Conservation (phyloP, 306 rosid genomes). For the Gastrolobium bilobum region DNA sequence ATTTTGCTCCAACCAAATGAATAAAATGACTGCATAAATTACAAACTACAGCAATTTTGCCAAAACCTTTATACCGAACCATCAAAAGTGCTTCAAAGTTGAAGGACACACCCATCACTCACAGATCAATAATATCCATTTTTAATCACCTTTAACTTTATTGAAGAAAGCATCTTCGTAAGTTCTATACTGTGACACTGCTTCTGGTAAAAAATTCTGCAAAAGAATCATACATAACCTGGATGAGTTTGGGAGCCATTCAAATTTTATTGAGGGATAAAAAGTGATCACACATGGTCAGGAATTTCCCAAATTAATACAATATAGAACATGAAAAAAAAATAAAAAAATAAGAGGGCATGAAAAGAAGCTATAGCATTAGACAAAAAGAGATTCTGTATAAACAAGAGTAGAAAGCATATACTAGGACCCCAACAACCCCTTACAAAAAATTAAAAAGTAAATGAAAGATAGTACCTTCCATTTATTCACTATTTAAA, state of each 20-base stretch:
- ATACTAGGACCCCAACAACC: neutral
- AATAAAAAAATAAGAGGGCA: neutral
- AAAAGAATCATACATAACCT: conserved; percentile 40
- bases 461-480: neutral
- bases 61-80: conserved; percentile 26
- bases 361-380: conserved; percentile 32
- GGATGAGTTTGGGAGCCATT: conserved; percentile 42
- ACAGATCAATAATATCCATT: neutral
- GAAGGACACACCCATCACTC: conserved; percentile 24
- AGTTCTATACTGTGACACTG: conserved; percentile 56
- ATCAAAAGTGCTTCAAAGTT: conserved; percentile 22
- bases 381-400: conserved; percentile 15
- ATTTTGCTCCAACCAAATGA: conserved; percentile 8
- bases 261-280: conserved; percentile 11
- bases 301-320: conserved; percentile 14
- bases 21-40: neutral
- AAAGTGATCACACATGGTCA: conserved; percentile 3
- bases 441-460: conserved; percentile 1
- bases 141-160: conserved; percentile 68
- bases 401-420: neutral
- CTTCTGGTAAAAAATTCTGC: conserved; percentile 69
- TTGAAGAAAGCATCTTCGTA: conserved; percentile 75
- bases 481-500: conserved; percentile 31
- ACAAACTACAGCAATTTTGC: conserved; percentile 1
- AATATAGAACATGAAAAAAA: conserved; percentile 16